phyloP scores from a whole-genome alignment of 345 rosid species.

The Psidium friedrichsthalianum region DNA sequence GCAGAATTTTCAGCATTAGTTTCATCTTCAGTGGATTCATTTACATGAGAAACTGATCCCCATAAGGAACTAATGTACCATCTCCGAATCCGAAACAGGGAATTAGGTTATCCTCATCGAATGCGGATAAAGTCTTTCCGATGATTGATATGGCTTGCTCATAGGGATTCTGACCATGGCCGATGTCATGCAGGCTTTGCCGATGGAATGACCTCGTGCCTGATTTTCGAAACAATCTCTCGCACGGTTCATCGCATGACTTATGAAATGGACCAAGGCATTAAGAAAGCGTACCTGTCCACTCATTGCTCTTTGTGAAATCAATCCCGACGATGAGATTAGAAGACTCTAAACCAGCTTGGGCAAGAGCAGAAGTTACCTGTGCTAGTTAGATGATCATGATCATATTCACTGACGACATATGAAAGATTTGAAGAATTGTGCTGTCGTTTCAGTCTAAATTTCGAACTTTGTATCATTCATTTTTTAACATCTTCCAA shows the following conservation, averaged over 20 bases:
- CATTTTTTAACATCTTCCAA: not conserved
- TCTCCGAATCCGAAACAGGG: conserved; percentile 80
- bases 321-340: conserved; percentile 89
- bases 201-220: conserved; percentile 65
- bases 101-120: conserved; percentile 75
- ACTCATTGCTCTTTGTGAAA: conserved; percentile 81
- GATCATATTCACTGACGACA: not conserved
- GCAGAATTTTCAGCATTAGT: not conserved
- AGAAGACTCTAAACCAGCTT: conserved; percentile 83
- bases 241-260: not conserved
- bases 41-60: not conserved
- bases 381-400: conserved; percentile 4
- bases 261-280: not conserved
- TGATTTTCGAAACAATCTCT: conserved; percentile 11
- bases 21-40: not conserved
- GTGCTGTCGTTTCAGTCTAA: not conserved
- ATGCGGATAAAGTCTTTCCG: conserved; percentile 62
- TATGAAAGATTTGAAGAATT: not conserved
- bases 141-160: conserved; percentile 77
- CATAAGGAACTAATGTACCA: conserved; percentile 17
- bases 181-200: conserved; percentile 49
- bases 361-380: conserved; percentile 73
- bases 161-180: conserved; percentile 52
- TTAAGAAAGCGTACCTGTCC: conserved; percentile 54
- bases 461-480: not conserved